A percentile compares a stretch with the other conserved stretches of the same genome.
These are phyloP conservation scores for Aureobasidium melanogenum DNA, from an alignment of 2,329 filamentous ascomycete species.

Conservation along the genomic window DNA sequence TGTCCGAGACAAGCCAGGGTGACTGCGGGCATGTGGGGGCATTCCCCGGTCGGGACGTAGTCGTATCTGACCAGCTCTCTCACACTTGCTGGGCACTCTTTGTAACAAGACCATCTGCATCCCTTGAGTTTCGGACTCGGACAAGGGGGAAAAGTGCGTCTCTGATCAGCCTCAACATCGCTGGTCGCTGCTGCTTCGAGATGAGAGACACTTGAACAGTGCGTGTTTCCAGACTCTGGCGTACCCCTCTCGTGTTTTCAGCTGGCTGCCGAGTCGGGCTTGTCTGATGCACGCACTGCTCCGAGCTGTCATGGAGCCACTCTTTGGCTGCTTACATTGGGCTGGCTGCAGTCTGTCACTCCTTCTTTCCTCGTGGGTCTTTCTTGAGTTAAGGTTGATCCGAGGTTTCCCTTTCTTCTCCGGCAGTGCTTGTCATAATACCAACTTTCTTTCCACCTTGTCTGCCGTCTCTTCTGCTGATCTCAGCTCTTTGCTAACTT, in stretches of 20 bases:
- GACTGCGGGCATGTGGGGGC: not conserved
- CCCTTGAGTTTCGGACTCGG: conserved; percentile 6
- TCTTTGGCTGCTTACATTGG: not conserved
- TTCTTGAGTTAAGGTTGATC: not conserved
- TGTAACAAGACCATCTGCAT: not conserved
- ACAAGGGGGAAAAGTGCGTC: not conserved
- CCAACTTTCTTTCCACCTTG: not conserved
- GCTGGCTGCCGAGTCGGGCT: not conserved
- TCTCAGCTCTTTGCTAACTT: not conserved
- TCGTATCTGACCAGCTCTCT: not conserved
- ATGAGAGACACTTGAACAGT: not conserved
- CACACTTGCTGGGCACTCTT: not conserved
- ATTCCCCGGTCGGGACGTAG: not conserved
- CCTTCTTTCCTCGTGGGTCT: not conserved
- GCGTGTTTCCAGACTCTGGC: not conserved
- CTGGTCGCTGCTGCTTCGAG: not conserved
- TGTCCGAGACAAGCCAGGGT: conserved; percentile 2
- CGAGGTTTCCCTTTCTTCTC: not conserved
- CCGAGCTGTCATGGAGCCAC: not conserved
- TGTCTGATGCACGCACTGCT: not conserved
- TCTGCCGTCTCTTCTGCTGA: not conserved
- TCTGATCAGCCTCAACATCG: not conserved
- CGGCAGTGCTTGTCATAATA: conserved; percentile 8
- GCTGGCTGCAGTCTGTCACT: not conserved
- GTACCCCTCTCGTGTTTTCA: not conserved